Percentiles rank a stretch among this genome's conserved stretches.
These are phyloP conservation scores for Nitzschia sp. DNA, from an alignment of 108 stramenopile species.

Conservation along the genomic window DNA sequence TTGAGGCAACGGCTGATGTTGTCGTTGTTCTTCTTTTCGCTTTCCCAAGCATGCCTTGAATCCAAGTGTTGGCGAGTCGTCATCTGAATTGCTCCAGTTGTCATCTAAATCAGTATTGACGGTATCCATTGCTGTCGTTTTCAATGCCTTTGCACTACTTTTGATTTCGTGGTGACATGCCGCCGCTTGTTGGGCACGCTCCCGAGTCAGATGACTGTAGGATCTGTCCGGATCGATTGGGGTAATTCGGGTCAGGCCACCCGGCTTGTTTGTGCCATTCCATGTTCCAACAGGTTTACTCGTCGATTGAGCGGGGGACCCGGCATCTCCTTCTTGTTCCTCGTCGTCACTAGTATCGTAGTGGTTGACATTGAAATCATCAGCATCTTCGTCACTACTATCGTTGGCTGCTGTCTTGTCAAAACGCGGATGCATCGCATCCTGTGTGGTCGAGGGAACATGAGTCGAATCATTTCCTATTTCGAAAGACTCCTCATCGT, in stretches of 20 bases:
- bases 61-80: not conserved
- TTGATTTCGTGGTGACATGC: not conserved
- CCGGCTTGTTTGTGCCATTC: slow-evolving; percentile 89
- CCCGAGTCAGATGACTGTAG: slow-evolving; percentile 44
- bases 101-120: no score
- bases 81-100: not conserved
- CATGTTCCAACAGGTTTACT: slow-evolving; percentile 74
- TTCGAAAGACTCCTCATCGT: no score
- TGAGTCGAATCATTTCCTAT: no score
- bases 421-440: not conserved
- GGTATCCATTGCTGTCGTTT: not conserved
- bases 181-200: slow-evolving; percentile 1
- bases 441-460: no score
- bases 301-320: no score
- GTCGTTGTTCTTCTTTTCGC: not conserved
- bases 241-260: slow-evolving; percentile 73
- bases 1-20: no score
- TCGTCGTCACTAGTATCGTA: not conserved
- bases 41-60: no score
- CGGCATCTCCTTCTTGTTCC: not conserved
- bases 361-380: not conserved
- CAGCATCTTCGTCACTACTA: not conserved
- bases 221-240: slow-evolving; percentile 47
- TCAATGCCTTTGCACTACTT: not conserved
- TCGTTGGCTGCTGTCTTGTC: not conserved